Evolutionary conservation across 495 filamentous ascomycete species (phyloP), one percentile per base, ranked within the genome.

Genomic region (Aspergillus funiculosus): DNA sequence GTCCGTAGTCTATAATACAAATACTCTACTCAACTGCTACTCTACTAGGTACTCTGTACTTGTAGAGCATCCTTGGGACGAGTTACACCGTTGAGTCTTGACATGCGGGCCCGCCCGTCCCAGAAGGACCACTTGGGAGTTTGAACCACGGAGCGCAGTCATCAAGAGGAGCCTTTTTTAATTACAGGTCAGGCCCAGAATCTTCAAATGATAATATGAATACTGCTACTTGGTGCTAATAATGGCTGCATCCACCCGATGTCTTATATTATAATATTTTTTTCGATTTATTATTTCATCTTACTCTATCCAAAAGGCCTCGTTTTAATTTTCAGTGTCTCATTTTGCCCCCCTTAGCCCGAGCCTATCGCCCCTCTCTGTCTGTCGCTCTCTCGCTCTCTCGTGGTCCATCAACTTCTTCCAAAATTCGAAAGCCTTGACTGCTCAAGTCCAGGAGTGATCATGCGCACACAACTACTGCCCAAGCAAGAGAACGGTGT

Each of bases 31-130:
- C n/a, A n/a, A n/a, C 39, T 47, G 30, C 45, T 44, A 40, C 26
- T 43, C 15, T 48, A 43, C 44, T 46, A 53, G 47, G 41, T 37
- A 42, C 41, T 35, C 28, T 24, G 27, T 14, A n/a, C n/a, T n/a
- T n/a, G n/a, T n/a, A n/a, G n/a, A n/a, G n/a, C n/a, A n/a, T n/a
- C 20, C 21, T 20, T 48, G 36, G 45, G 48, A 44, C 51, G 39
- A 49, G 54, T 57, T 53, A 53, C 54, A 57, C 54, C 43, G 47
- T 52, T 45, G 43, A 39, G n/a, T n/a, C n/a, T n/a, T n/a, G n/a
- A n/a, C 41, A 37, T 32, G 40, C 46, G 51, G 39, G 35, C 25
- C 43, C 49, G 24, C 43, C 51, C 45, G 51, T 54, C 46, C 42
- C 34, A 50, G 37, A 28, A 44, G 48, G 30, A 32, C 40, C 34